Conservation (phyloP, 2,329 filamentous ascomycete species). For the Chrysosporium queenslandicum region DNA sequence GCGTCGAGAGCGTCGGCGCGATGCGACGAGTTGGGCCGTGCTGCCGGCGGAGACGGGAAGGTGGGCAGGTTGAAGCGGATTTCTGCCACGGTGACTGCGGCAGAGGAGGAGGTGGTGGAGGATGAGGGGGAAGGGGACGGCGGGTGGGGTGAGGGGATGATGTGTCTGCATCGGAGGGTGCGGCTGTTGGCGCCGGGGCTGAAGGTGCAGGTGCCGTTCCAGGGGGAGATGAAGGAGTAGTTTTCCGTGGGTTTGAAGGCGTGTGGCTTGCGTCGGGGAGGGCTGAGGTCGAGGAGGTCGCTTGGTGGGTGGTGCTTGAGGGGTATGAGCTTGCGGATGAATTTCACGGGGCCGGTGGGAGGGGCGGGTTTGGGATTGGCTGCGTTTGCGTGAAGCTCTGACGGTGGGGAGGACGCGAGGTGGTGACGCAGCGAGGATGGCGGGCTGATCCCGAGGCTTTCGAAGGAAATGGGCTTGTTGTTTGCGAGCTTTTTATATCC, state of each 20-base stretch:
- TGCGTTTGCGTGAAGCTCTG: neutral
- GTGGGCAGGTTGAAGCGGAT: conserved; percentile 79
- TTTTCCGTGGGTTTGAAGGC: conserved; percentile 27
- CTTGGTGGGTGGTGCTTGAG: conserved; percentile 6
- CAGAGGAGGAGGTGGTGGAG: conserved; percentile 1
- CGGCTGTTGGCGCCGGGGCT: conserved; percentile 65
- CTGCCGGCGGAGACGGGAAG: conserved; percentile 28
- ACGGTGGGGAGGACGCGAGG: neutral
- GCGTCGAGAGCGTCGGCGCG: conserved; percentile 1
- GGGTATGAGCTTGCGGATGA: conserved; percentile 17
- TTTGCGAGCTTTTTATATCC: conserved; percentile 51
- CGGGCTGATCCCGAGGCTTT: conserved; percentile 23
- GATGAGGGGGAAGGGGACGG: neutral
- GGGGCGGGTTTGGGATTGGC: neutral
- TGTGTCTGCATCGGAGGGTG: conserved; percentile 63
- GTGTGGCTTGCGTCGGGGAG: conserved; percentile 4
- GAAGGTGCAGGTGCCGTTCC: conserved; percentile 82
- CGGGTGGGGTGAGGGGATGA: conserved; percentile 21
- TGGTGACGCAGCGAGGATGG: conserved; percentile 2
- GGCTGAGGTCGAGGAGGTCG: conserved; percentile 9
- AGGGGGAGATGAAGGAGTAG: conserved; percentile 74
- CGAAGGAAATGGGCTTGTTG: conserved; percentile 29
- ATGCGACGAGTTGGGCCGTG: neutral
- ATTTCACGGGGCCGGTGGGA: conserved; percentile 10
- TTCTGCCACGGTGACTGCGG: conserved; percentile 58